A percentile compares a stretch with the other conserved stretches of the same genome.
Conservation (phyloP, 2,329 filamentous ascomycete species). For the Tothia fuscella region DNA sequence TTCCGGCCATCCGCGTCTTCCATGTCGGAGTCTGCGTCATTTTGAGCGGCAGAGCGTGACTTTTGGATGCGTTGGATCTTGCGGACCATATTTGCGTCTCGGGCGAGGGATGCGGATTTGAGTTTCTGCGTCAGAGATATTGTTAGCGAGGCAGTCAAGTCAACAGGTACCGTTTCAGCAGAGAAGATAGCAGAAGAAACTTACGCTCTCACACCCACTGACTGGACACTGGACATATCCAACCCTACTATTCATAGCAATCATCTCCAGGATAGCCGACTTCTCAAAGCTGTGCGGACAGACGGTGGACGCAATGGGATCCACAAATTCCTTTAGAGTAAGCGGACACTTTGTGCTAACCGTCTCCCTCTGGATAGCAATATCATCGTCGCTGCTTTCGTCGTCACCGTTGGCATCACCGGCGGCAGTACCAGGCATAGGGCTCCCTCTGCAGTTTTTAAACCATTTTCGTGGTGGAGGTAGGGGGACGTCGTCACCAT, state of each 20-base stretch:
- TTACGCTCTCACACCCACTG: slow-evolving; percentile 46
- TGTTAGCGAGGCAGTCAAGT: too few relatives aligned
- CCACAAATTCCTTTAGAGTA: slow-evolving; percentile 52
- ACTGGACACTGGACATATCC: slow-evolving; percentile 47
- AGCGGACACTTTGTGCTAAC: slow-evolving; percentile 59
- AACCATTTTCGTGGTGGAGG: slow-evolving; percentile 53
- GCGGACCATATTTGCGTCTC: slow-evolving; percentile 22
- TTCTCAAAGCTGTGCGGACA: slow-evolving; percentile 63
- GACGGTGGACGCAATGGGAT: slow-evolving; percentile 70
- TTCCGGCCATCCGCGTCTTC: slow-evolving; percentile 14
- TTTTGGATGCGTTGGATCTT: slow-evolving; percentile 26
- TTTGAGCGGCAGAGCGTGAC: slow-evolving; percentile 15
- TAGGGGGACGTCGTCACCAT: slow-evolving; percentile 40
- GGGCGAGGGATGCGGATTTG: slow-evolving; percentile 18
- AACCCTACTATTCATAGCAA: slow-evolving; percentile 19
- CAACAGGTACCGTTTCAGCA: background rate
- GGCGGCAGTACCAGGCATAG: slow-evolving; percentile 29
- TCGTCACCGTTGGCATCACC: slow-evolving; percentile 33
- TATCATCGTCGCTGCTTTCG: slow-evolving; percentile 58
- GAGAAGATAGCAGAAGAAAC: slow-evolving; percentile 6
- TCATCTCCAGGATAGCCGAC: slow-evolving; percentile 46
- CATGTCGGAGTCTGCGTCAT: slow-evolving; percentile 16
- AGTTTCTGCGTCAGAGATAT: slow-evolving; percentile 25
- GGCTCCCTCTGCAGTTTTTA: slow-evolving; percentile 33
- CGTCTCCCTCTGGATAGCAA: slow-evolving; percentile 52